Conservation (phyloP, 2,329 filamentous ascomycete genomes). For the Monilinia fructicola region DNA sequence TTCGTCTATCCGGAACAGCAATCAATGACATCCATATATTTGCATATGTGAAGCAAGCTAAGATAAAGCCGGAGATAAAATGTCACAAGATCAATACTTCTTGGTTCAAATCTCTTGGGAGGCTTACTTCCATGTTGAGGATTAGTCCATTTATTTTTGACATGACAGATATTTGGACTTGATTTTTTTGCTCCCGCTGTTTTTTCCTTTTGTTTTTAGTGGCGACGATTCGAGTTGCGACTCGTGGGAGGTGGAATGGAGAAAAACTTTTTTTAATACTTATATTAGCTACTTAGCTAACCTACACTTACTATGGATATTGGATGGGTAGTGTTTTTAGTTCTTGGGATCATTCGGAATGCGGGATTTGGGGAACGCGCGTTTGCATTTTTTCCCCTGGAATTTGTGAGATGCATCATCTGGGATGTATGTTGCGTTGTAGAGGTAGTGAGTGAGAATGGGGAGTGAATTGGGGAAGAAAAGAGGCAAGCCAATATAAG, state of each 20-base stretch:
- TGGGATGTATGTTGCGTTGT: neutral
- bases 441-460: neutral
- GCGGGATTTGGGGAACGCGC: neutral
- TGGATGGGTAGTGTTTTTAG: constrained; percentile 17
- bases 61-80: neutral
- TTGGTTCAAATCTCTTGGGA: neutral
- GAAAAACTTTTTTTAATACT: constrained; percentile 17
- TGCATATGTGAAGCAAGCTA: constrained; percentile 5
- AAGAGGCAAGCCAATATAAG: neutral
- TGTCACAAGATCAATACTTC: neutral
- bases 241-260: neutral
- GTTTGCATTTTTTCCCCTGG: neutral
- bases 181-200: neutral
- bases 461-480: neutral
- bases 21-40: neutral
- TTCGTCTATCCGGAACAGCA: neutral
- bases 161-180: neutral
- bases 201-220: constrained; percentile 3
- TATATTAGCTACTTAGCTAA: constrained; percentile 21
- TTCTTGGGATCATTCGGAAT: constrained; percentile 16
- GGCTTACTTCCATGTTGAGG: neutral
- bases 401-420: neutral
- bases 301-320: constrained; percentile 15
- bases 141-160: neutral
- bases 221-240: neutral